phyloP scores from a whole-genome alignment of 2,329 filamentous ascomycete genomes.

The Chaetothyriales sp. region DNA sequence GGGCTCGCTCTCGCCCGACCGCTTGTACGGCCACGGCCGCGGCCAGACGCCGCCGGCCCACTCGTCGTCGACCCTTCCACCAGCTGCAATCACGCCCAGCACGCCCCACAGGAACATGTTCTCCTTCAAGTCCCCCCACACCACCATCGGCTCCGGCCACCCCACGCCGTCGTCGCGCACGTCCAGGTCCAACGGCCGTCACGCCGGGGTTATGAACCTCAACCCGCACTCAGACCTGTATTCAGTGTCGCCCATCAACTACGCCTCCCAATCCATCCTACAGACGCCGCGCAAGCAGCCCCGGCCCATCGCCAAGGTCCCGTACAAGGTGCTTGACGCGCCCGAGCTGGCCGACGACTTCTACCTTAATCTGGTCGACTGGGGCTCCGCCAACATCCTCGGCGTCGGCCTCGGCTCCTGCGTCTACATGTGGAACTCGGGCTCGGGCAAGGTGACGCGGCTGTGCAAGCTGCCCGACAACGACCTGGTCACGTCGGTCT shows the following conservation, averaged over 20 bases:
- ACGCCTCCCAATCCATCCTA: conserved; percentile 85
- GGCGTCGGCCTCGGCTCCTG: conserved; percentile 85
- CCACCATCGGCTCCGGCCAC: conserved; percentile 59
- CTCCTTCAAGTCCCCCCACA: conserved; percentile 65
- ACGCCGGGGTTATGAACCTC: conserved; percentile 59
- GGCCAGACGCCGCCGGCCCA: conserved; percentile 70
- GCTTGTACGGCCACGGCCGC: conserved; percentile 42
- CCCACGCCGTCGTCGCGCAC: conserved; percentile 82
- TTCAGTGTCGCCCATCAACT: conserved; percentile 84
- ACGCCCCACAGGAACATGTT: conserved; percentile 98
- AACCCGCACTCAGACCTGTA: conserved; percentile 88
- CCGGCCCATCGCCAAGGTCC: conserved; percentile 83
- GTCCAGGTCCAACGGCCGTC: conserved; percentile 46
- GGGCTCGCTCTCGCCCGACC: conserved; percentile 14
- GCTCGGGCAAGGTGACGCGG: conserved; percentile 80
- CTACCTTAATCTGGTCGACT: conserved; percentile 93
- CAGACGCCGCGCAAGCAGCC: conserved; percentile 80
- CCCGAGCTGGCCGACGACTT: conserved; percentile 95
- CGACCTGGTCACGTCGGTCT: conserved; percentile 90
- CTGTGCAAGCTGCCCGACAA: conserved; percentile 74
- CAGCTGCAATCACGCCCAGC: conserved; percentile 67
- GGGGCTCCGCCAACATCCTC: conserved; percentile 88
- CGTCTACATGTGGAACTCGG: conserved; percentile 97
- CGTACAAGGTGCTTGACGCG: conserved; percentile 93
- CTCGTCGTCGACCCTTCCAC: conserved; percentile 50